Base-by-base conservation (phyloP, 306 rosid species). In the Vigna hirtella region DNA sequence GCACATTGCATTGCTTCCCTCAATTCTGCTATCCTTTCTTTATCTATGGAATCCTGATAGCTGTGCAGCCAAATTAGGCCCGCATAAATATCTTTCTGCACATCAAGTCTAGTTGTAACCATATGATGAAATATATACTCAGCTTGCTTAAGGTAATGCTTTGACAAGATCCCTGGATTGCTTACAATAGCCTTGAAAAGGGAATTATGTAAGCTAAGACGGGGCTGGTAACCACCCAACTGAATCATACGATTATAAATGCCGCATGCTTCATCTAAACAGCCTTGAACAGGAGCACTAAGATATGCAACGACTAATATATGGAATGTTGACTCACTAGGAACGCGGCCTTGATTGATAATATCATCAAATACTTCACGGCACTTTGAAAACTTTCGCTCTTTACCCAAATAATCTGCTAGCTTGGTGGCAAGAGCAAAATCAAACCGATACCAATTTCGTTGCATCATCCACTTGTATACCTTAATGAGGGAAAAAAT, bases 1-100 rank as follows among this genome's bases (percentile, higher is more conserved):
- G 91, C 91, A 71, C 32, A 82, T 59, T 70, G 78, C 97, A 94
- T 92, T 82, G 88, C 96, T 74, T 87, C 84, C 84, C 87, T 84
- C 72, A 94, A 66, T n/a, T 53, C 85, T 4, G 65, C 38, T 58
- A 94, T 85, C 85, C 98, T 87, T 70, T 89, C 92, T 83, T 59
- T 89, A 86, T 94, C 98, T 45, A 92, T 73, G 28, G 86, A 77
- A 76, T 90, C 93, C 85, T 94, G 98, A 84, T 86, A 89, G 84
- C 98, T 94, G 83, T 92, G 98, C 53, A 94, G 90, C 98, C 96
- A 90, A 89, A 94, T 89, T 68, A 94, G 85, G 73, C 98, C 97
- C 61, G 87, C 86, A 52, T 88, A 94, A 61, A 94, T 88, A 81
- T 94, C 93, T 77, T 90, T 92, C 51, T 90, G 97, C 45, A 94